A percentile compares a stretch with the other conserved stretches of the same genome.
phyloP scores from a whole-genome alignment of 1,284 basidiomycete genomes.

The Kalmanozyma brasiliensis region DNA sequence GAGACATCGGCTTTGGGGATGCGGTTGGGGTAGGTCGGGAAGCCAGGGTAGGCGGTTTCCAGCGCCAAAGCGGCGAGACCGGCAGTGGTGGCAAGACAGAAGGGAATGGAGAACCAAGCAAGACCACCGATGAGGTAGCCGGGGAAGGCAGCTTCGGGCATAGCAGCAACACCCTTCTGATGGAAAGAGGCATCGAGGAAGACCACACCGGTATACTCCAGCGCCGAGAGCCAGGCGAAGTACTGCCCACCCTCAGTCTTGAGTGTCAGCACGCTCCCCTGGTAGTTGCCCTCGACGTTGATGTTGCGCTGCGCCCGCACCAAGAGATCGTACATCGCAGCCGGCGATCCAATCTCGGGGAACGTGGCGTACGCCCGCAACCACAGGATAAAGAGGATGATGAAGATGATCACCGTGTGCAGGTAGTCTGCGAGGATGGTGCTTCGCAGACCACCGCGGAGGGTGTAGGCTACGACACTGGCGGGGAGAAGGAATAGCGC shows the following conservation, averaged over 20 bases:
- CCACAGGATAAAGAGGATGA: slow-evolving; percentile 58
- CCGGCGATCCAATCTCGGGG: slow-evolving; percentile 51
- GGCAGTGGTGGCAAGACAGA: slow-evolving; percentile 57
- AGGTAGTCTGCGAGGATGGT: slow-evolving; percentile 60
- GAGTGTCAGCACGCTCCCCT: slow-evolving; percentile 44
- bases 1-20: slow-evolving; percentile 52
- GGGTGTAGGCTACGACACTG: slow-evolving; percentile 59
- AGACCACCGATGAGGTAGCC: slow-evolving; percentile 61
- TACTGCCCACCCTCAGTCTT: slow-evolving; percentile 58
- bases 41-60: slow-evolving; percentile 49
- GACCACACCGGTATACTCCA: slow-evolving; percentile 59
- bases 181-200: slow-evolving; percentile 55
- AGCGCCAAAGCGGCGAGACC: slow-evolving; percentile 60
- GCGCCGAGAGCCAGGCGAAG: slow-evolving; percentile 47
- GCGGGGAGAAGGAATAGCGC: slow-evolving; percentile 52
- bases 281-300: slow-evolving; percentile 48
- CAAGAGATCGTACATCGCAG: slow-evolving; percentile 53
- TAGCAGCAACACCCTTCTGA: slow-evolving; percentile 61
- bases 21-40: slow-evolving; percentile 57
- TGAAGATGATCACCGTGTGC: slow-evolving; percentile 62
- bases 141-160: slow-evolving; percentile 51
- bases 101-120: slow-evolving; percentile 60
- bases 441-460: slow-evolving; percentile 53
- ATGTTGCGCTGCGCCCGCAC: slow-evolving; percentile 24
- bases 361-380: slow-evolving; percentile 54